phyloP scores from a whole-genome alignment of 2,329 filamentous ascomycete genomes.

The Leptographium flavum region DNA sequence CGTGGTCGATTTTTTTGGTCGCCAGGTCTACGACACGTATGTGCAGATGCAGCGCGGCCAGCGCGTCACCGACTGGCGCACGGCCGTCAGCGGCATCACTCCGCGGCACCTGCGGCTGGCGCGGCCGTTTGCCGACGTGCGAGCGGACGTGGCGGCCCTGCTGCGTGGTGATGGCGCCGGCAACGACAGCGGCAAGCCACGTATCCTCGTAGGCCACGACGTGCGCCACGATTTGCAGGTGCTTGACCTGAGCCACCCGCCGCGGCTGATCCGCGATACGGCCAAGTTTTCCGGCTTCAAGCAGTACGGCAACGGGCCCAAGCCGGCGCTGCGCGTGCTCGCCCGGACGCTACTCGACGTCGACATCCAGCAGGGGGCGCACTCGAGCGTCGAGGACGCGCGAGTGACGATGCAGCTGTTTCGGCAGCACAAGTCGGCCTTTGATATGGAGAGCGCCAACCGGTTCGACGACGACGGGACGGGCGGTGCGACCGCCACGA shows the following conservation, averaged over 20 bases:
- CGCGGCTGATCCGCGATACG: slow-evolving; percentile 71
- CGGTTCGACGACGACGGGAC: slow-evolving; percentile 28
- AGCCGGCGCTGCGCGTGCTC: slow-evolving; percentile 50
- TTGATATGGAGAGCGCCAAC: slow-evolving; percentile 67
- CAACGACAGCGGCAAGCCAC: slow-evolving; percentile 10
- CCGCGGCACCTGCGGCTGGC: slow-evolving; percentile 58
- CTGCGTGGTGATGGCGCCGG: slow-evolving; percentile 36
- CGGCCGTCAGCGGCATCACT: slow-evolving; percentile 68
- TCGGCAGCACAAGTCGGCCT: slow-evolving; percentile 64
- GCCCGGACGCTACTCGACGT: slow-evolving; percentile 42
- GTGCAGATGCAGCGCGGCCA: slow-evolving; percentile 65
- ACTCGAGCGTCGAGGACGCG: slow-evolving; percentile 66
- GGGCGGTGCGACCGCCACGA: slow-evolving; percentile 4
- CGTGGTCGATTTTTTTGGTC: slow-evolving; percentile 84
- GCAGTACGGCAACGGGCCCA: slow-evolving; percentile 51
- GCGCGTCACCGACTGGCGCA: slow-evolving; percentile 80
- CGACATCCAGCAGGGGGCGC: slow-evolving; percentile 48
- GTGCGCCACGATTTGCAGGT: slow-evolving; percentile 66
- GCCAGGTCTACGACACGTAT: slow-evolving; percentile 87
- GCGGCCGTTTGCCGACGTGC: slow-evolving; percentile 62
- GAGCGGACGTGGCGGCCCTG: slow-evolving; percentile 53
- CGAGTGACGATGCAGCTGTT: slow-evolving; percentile 84
- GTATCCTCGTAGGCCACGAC: slow-evolving; percentile 73
- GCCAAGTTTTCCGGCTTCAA: slow-evolving; percentile 62
- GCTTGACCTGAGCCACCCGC: slow-evolving; percentile 65